Evolutionary conservation across 176 grass and related monocot species (phyloP), one percentile per base, ranked within the genome.

Genomic region (Bothriochloa decipiens): DNA sequence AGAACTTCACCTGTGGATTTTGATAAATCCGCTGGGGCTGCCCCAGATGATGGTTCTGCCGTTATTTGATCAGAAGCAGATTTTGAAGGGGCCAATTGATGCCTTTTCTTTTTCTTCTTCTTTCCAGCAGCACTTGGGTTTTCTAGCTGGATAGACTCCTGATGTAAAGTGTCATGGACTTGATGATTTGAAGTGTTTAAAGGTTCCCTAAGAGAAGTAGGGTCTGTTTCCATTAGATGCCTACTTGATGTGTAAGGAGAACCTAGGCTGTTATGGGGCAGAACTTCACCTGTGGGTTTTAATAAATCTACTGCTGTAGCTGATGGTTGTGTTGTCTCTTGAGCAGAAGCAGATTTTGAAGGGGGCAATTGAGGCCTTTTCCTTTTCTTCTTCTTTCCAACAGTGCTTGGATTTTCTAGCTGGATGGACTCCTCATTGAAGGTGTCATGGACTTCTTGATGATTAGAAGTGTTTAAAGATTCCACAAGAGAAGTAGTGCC

Each of bases 21-120:
- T 79, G 74, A 42, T 74, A 83, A 53, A 70, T 83, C 84, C 27
- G 39, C 43, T 26, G 58, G 58, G 58, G 58, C n/a, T 46, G 65
- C 49, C 32, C 37, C 66, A 32, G 29, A 46, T 62, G 55, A 82
- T 62, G 68, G 63, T 75, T 89, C 61, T 79, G 36, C 53, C 50
- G 46, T 70, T 82, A 78, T 70, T 72, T 73, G 74, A 76, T 70
- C 40, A 85, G 73, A 67, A 79, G 74, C 62, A 86, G 22, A 64
- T 87, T 86, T 62, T 0, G 67, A 69, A 77, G 62, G 20, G 57
- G 82, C 46, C 28, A 74, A 82, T 53, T 75, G 42, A 40, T 3
- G 27, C 23, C 43, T 95, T 85, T 77, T 93, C 71, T 83, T 93
- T 80, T 84, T 97, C 83, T 86, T 97, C 83, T 86, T 91, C 85